phyloP scores from a whole-genome alignment of 1,139 yeast genomes.

The Candida neerlandica region DNA sequence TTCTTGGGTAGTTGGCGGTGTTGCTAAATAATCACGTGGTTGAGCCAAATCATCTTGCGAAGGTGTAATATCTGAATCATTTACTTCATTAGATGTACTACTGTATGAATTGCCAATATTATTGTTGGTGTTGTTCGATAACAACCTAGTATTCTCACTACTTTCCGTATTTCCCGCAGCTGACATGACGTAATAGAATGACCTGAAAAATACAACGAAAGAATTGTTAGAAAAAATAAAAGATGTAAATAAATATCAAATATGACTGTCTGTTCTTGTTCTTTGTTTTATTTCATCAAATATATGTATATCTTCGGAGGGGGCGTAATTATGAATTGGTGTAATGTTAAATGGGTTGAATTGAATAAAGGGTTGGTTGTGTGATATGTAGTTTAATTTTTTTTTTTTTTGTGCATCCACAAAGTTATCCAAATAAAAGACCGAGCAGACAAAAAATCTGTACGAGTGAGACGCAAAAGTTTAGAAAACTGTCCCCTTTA shows the following conservation, averaged over 20 bases:
- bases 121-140: background rate
- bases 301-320: background rate
- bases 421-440: no score
- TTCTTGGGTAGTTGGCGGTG: slow-evolving; percentile 10
- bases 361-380: background rate
- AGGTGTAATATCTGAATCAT: background rate
- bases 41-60: slow-evolving; percentile 5
- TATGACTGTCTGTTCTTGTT: background rate
- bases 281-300: background rate
- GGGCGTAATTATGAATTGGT: background rate
- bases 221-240: background rate
- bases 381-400: background rate
- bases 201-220: background rate
- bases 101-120: background rate
- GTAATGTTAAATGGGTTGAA: background rate
- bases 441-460: no score
- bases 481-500: background rate
- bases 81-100: slow-evolving; percentile 5
- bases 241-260: background rate
- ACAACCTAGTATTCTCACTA: background rate
- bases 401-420: background rate
- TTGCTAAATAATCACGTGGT: slow-evolving; percentile 11
- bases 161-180: slow-evolving; percentile 1
- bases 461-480: background rate
- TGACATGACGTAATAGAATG: background rate